Conservation (phyloP, 768 basidiomycete species). For the Suillus cothurnatus region DNA sequence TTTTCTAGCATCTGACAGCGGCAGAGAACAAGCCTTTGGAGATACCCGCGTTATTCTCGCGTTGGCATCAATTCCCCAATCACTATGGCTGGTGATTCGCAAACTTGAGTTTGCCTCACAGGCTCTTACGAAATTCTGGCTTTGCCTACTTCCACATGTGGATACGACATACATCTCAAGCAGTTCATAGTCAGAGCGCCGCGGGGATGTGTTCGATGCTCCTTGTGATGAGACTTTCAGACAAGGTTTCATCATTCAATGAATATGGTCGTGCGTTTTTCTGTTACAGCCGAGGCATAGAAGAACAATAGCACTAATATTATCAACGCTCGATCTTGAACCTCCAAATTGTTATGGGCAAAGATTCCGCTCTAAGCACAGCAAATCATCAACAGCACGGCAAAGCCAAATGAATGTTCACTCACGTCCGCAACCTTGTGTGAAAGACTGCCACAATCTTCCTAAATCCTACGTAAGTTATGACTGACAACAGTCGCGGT, state of each 20-base stretch:
- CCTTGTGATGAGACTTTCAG: conserved; percentile 21
- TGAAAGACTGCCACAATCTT: not conserved
- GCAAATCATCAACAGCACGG: conserved; percentile 14
- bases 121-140: not conserved
- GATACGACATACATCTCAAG: not conserved
- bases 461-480: not conserved
- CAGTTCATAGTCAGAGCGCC: conserved; percentile 14
- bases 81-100: not conserved
- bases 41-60: not conserved
- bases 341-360: conserved; percentile 24
- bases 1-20: not conserved
- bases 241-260: not conserved
- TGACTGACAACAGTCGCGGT: not conserved
- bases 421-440: not conserved
- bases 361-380: conserved; percentile 29
- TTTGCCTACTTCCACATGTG: not conserved
- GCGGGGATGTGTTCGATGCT: conserved; percentile 21
- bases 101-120: not conserved
- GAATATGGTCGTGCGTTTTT: not conserved
- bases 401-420: not conserved
- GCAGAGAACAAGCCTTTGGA: not conserved
- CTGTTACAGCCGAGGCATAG: conserved; percentile 22
- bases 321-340: conserved; percentile 17
- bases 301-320: conserved; percentile 18
- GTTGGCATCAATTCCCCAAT: not conserved